These are phyloP conservation scores for Claviceps spartinae DNA, from an alignment of 2,329 filamentous ascomycete genomes.

Conservation along the genomic window DNA sequence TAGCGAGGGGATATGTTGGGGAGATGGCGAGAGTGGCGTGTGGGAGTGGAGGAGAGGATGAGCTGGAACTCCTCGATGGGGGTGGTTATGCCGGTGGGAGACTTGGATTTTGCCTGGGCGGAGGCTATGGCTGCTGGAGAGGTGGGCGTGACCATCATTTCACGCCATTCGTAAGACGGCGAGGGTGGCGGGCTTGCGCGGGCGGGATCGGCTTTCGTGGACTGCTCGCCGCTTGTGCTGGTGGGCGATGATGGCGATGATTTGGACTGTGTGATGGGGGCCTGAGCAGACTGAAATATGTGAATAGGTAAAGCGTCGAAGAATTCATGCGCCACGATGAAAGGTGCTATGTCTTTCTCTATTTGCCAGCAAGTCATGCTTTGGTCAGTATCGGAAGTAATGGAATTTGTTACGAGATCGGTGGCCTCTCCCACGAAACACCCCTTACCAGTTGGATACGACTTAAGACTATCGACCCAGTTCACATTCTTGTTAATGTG, in stretches of 20 bases:
- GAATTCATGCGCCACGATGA: constrained; percentile 95
- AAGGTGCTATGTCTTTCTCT: constrained; percentile 62
- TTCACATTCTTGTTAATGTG: constrained; percentile 61
- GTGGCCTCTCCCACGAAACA: neutral
- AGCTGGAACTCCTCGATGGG: constrained; percentile 74
- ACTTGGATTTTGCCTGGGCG: constrained; percentile 36
- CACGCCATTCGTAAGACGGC: constrained; percentile 53
- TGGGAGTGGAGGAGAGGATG: constrained; percentile 59
- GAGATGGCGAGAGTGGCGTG: constrained; percentile 72
- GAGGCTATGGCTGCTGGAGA: constrained; percentile 40
- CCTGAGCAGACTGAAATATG: constrained; percentile 65
- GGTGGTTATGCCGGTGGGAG: constrained; percentile 25
- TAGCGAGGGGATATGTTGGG: constrained; percentile 74
- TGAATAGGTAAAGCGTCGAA: constrained; percentile 97
- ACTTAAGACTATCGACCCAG: constrained; percentile 81
- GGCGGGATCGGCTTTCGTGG: neutral
- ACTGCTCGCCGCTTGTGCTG: neutral
- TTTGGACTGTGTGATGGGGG: constrained; percentile 11
- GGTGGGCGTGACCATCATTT: constrained; percentile 62
- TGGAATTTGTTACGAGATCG: too few species aligned
- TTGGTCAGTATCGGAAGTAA: neutral
- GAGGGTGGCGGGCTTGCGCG: neutral
- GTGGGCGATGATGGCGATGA: constrained; percentile 11
- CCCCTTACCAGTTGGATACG: constrained; percentile 54
- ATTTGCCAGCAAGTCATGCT: neutral